These are phyloP conservation scores for Alternaria triticina DNA, from an alignment of 2,329 filamentous ascomycete genomes.

Conservation along the genomic window DNA sequence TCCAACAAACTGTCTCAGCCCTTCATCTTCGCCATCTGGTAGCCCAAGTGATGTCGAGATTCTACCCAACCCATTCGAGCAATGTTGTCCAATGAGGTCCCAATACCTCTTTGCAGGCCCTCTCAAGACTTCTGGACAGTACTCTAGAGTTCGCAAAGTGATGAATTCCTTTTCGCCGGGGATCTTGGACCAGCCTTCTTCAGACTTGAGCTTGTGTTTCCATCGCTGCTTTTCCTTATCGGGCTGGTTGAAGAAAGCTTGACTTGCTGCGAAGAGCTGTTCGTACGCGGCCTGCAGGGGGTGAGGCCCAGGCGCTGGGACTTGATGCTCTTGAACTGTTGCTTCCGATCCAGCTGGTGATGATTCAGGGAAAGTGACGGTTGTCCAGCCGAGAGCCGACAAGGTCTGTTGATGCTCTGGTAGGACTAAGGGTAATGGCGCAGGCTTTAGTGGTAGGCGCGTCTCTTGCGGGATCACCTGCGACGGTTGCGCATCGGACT, in stretches of 20 bases:
- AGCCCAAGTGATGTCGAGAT: conserved; percentile 32
- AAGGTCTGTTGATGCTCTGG: conserved; percentile 41
- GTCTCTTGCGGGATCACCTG: conserved; percentile 12
- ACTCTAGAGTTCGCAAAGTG: conserved; percentile 40
- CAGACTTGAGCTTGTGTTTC: conserved; percentile 41
- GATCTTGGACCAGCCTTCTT: conserved; percentile 47
- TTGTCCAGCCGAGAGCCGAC: conserved; percentile 45
- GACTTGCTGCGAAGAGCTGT: conserved; percentile 37
- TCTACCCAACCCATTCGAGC: conserved; percentile 30
- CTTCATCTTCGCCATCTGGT: conserved; percentile 14
- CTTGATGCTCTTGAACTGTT: neutral
- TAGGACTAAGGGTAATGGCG: conserved; percentile 40
- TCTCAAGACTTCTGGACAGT: conserved; percentile 41
- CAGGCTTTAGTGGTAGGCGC: conserved; percentile 28
- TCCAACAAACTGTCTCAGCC: conserved; percentile 35
- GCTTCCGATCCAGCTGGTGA: neutral
- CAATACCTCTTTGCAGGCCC: conserved; percentile 41
- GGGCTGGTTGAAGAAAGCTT: conserved; percentile 41
- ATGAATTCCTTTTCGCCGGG: conserved; percentile 50
- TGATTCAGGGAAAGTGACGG: conserved; percentile 38
- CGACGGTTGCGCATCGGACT: neutral
- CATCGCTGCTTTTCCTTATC: conserved; percentile 33
- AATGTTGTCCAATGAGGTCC: conserved; percentile 38
- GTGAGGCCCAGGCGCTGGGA: conserved; percentile 18
- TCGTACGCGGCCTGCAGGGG: conserved; percentile 40